Conservation (phyloP, 352 stramenopile genomes). For the Phytophthora pini region DNA sequence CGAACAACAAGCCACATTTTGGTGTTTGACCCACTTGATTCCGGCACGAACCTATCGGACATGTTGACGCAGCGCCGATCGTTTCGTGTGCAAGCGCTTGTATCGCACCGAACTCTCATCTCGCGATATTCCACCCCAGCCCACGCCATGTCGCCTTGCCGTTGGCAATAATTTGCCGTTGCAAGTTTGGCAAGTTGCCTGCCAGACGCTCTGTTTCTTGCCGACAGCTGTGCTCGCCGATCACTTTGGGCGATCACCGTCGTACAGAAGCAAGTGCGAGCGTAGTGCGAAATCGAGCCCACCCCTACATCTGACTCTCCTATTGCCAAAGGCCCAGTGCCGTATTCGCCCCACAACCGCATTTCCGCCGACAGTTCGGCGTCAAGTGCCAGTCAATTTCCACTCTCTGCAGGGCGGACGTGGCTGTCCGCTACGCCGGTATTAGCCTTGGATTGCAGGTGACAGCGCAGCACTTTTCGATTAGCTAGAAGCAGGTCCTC, state of each 20-base stretch:
- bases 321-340: constrained; percentile 14
- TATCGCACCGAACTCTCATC: constrained; percentile 16
- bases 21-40: constrained; percentile 19
- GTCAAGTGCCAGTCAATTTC: constrained; percentile 13
- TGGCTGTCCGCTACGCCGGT: constrained; percentile 6
- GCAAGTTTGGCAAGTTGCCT: not conserved
- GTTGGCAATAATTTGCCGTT: constrained; percentile 7
- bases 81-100: constrained; percentile 14
- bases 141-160: not conserved
- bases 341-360: constrained; percentile 13
- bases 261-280: constrained; percentile 37
- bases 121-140: constrained; percentile 27
- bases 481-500: constrained; percentile 13
- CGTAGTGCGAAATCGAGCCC: constrained; percentile 27
- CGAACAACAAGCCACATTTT: constrained; percentile 8
- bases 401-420: constrained; percentile 4
- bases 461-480: constrained; percentile 24
- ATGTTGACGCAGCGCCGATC: constrained; percentile 20
- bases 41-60: constrained; percentile 9
- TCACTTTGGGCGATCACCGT: constrained; percentile 30
- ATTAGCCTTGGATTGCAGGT: constrained; percentile 14
- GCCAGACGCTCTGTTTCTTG: constrained; percentile 16
- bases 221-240: constrained; percentile 31
- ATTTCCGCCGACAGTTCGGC: constrained; percentile 29
- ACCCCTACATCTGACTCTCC: constrained; percentile 42